Conservation (phyloP, 192 early-diverging fungal genomes). For the Linnemannia exigua region DNA sequence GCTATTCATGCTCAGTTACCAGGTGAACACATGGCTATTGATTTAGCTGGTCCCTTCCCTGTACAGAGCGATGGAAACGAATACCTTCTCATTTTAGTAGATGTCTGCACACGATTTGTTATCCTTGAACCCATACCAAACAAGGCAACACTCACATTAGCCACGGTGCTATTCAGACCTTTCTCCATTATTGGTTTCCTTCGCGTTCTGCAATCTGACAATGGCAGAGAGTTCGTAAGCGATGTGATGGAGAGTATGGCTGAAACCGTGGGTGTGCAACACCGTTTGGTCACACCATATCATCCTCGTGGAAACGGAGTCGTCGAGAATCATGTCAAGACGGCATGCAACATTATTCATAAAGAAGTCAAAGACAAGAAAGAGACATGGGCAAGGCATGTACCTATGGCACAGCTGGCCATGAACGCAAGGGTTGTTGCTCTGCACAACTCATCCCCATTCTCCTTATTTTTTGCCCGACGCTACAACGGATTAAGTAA, state of each 20-base stretch:
- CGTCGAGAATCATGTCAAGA: constrained; percentile 42
- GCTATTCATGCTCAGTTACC: constrained; percentile 9
- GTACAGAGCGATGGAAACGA: neutral
- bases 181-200: constrained; percentile 6
- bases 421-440: constrained; percentile 50
- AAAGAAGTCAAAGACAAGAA: constrained; percentile 21
- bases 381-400: neutral
- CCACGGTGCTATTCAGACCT: neutral
- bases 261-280: constrained; percentile 27
- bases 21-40: constrained; percentile 5
- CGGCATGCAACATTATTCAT: neutral
- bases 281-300: constrained; percentile 55
- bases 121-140: neutral
- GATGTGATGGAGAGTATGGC: constrained; percentile 32
- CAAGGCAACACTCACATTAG: neutral
- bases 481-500: neutral
- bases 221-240: constrained; percentile 65
- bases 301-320: no score
- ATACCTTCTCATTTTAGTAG: neutral
- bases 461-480: constrained; percentile 61
- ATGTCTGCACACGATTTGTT: neutral
- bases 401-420: constrained; percentile 49
- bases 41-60: neutral
- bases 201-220: constrained; percentile 39
- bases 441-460: constrained; percentile 54